Evolutionary conservation across 495 filamentous ascomycete genomes (phyloP), one percentile per base, ranked within the genome.

Genomic region (Rhizodiscina lignyota): DNA sequence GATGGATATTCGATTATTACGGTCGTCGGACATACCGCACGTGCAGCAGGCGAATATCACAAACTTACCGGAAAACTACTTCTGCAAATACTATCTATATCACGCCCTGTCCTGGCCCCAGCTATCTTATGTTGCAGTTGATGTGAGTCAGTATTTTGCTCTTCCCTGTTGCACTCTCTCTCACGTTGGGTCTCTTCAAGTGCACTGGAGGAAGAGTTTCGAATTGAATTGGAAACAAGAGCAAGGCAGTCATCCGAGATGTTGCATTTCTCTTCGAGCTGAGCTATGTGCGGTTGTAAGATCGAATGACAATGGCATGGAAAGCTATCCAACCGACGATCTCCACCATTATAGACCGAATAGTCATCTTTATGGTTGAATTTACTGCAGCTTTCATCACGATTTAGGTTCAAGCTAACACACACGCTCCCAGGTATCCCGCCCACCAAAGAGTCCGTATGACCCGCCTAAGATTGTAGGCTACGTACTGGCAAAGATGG

Each of bases 81-180:
- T 94, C 60, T 74, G 91, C 61, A 97, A 97, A 71, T 97, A 97
- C 69, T 97, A 97, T 69, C 80, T 97, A 49, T 97, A 97, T 72
- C 89, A 97, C 60, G 89, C 89, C 4, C 72, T 94, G 36, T 89
- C 83, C 34, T 97, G 89, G 89, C 89, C 89, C 5, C 87, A 94
- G 55, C 74, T 96, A 34, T 86, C 78, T 48, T 96, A 83, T 58
- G 89, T 97, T 21, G 89, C 89, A 36, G 87, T 97, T 48, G 86
- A 96, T 55, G 55, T 59, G 46, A 34, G 56, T 40, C 18, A 4
- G 21, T 38, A 15, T n/a, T 17, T 15, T 40, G 37, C 21, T 30
- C 15, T 4, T 43, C 17, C n/a, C n/a, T 29, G n/a, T n/a, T n/a
- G n/a, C n/a, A n/a, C n/a, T n/a, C n/a, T n/a, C n/a, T 36, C 38